Evolutionary conservation across 768 basidiomycete genomes (phyloP).

Genomic region (Trametes coccinea): DNA sequence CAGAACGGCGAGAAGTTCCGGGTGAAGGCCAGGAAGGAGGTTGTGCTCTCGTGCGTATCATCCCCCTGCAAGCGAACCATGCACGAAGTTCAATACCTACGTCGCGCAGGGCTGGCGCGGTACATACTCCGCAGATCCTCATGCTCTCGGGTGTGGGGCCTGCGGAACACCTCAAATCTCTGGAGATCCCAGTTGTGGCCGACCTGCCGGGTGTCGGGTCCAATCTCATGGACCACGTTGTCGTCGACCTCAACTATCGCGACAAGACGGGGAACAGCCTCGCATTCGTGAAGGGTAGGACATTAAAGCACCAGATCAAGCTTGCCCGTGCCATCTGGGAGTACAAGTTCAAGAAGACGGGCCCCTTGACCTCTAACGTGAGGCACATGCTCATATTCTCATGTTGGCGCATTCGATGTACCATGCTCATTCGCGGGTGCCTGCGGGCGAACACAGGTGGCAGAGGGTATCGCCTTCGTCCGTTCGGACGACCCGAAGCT

Average conservation of each 20-base stretch:
- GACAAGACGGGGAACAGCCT: constrained; percentile 49
- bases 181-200: constrained; percentile 54
- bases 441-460: constrained; percentile 27
- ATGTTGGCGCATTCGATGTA: background rate
- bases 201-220: constrained; percentile 76
- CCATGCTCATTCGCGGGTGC: background rate
- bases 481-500: constrained; percentile 48
- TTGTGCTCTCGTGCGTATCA: constrained; percentile 57
- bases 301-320: constrained; percentile 11
- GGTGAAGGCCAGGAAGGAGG: constrained; percentile 54
- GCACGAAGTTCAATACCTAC: background rate
- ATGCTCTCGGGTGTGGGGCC: constrained; percentile 81
- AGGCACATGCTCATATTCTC: constrained; percentile 12
- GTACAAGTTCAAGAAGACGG: constrained; percentile 48
- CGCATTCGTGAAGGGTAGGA: constrained; percentile 35
- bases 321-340: constrained; percentile 34
- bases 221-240: constrained; percentile 70
- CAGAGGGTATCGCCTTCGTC: constrained; percentile 54
- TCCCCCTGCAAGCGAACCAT: background rate
- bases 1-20: constrained; percentile 42
- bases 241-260: constrained; percentile 51
- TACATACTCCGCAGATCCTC: constrained; percentile 63
- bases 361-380: constrained; percentile 58
- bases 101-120: constrained; percentile 51
- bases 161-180: constrained; percentile 49